Evolutionary conservation across 306 rosid genomes (phyloP).

Genomic region (Crataegus laevigata): DNA sequence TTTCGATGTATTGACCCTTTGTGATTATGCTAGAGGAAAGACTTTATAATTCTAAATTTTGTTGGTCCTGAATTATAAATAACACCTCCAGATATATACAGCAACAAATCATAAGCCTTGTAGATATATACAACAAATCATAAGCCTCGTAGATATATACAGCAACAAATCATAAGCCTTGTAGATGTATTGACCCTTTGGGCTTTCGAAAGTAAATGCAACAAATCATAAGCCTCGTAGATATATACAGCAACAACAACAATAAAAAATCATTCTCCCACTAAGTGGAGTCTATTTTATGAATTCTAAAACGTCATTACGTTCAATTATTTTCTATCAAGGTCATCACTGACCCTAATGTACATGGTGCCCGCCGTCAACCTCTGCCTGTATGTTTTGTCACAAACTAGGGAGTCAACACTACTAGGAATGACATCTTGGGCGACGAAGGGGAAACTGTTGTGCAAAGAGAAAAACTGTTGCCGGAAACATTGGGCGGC

Average conservation of each 20-base stretch:
- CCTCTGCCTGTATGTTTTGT: background rate
- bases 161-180: background rate
- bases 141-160: background rate
- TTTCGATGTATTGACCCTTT: background rate
- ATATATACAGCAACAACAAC: too few relatives aligned
- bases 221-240: background rate
- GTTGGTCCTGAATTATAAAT: background rate
- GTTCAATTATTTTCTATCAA: background rate
- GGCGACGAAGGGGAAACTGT: too few relatives aligned
- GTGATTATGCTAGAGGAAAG: background rate
- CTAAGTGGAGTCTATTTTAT: rapidly evolving
- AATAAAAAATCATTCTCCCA: rapidly evolving
- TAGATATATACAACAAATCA: too few relatives aligned
- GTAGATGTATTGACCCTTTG: too few relatives aligned
- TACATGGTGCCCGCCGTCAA: background rate
- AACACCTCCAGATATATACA: too few relatives aligned
- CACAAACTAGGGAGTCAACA: background rate
- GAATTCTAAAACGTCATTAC: too few relatives aligned
- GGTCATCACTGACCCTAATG: background rate
- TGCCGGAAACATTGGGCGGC: too few relatives aligned
- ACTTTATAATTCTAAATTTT: background rate
- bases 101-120: too few relatives aligned
- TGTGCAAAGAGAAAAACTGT: too few relatives aligned
- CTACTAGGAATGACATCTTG: too few relatives aligned
- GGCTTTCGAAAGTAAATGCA: too few relatives aligned